Base-by-base conservation (phyloP, 768 basidiomycete genomes). In the Amanita muscaria region DNA sequence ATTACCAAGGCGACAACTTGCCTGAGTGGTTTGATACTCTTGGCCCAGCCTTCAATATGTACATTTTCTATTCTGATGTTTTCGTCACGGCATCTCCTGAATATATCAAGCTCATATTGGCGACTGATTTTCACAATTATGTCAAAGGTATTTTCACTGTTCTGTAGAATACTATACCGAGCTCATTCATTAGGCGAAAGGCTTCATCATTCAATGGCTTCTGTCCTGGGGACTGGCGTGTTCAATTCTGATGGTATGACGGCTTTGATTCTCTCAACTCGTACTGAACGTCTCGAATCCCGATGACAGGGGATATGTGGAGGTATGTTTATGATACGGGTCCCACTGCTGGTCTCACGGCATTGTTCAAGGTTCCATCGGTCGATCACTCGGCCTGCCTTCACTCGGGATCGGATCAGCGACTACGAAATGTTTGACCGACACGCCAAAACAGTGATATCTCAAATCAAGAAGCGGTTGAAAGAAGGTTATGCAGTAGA, bases 361-460 rank as follows among this genome's bases (percentile, higher is more conserved):
- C n/a, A n/a, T n/a, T n/a, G n/a, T n/a, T n/a, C n/a, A n/a, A 74
- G 73, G 53, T 80, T 80, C 52, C 78, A 80, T 51, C 73, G 79
- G n/a, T 70, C 70, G 5, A 79, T 79, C 58, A 76, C 77, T 0
- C 72, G 80, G 0, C 79, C 81, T 2, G 77, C 77, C 64, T 81
- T 82, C 56, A 73, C 64, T n/a, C 67, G 67, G 8, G 78, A 80
- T 47, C 60, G 71, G 30, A 76, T 80, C 49, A 70, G 68, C 50
- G 71, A 82, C 51, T 81, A 79, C 42, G 72, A 79, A 8, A 59
- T 76, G 2, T 81, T 83, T 55, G 74, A 80, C 52, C 66, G 70
- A 1, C 76, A 79, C 46, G 64, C 76, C 0, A 68, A 73, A 29
- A 50, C 54, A 30, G 68, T 62, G 0, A 66, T 79, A 15, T 25